These are phyloP conservation scores for Calvatia gigantea DNA, from an alignment of 768 basidiomycete genomes.

Conservation along the genomic window DNA sequence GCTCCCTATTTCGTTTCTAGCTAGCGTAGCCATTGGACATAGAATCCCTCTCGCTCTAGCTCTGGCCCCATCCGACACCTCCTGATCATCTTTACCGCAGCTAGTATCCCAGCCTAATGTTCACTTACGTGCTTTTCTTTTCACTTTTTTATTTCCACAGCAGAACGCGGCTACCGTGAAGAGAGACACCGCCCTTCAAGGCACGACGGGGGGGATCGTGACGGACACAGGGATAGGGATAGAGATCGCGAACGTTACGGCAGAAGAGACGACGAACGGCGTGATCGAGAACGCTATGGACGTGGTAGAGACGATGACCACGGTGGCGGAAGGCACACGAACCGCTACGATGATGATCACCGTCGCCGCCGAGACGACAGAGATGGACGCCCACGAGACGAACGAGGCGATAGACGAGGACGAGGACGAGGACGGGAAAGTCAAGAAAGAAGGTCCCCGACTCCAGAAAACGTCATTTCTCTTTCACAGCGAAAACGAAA, in stretches of 20 bases:
- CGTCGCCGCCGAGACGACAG: slow-evolving; percentile 16
- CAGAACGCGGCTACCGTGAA: slow-evolving; percentile 60
- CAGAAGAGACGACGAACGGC: slow-evolving; percentile 47
- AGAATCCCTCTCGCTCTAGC: neutral
- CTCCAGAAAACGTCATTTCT: slow-evolving; percentile 79
- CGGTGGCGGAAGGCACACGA: slow-evolving; percentile 32
- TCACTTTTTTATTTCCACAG: slow-evolving; percentile 35
- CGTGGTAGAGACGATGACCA: slow-evolving; percentile 9
- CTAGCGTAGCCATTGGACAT: slow-evolving; percentile 11
- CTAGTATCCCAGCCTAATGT: slow-evolving; percentile 21
- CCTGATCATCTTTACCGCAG: slow-evolving; percentile 11
- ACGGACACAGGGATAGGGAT: slow-evolving; percentile 47
- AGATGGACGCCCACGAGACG: slow-evolving; percentile 15
- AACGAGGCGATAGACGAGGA: slow-evolving; percentile 16
- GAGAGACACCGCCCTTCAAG: slow-evolving; percentile 68
- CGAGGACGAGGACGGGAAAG: slow-evolving; percentile 47
- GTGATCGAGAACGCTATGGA: slow-evolving; percentile 35
- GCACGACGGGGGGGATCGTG: slow-evolving; percentile 51
- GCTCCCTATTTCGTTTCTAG: slow-evolving; percentile 10
- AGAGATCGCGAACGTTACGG: slow-evolving; percentile 39
- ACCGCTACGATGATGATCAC: slow-evolving; percentile 26
- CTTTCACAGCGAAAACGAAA: slow-evolving; percentile 85
- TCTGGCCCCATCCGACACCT: neutral
- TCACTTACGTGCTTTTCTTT: slow-evolving; percentile 53
- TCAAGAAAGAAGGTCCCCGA: slow-evolving; percentile 82